These are phyloP conservation scores for Deakozyma indianensis DNA, from an alignment of 805 yeast species.

Conservation along the genomic window DNA sequence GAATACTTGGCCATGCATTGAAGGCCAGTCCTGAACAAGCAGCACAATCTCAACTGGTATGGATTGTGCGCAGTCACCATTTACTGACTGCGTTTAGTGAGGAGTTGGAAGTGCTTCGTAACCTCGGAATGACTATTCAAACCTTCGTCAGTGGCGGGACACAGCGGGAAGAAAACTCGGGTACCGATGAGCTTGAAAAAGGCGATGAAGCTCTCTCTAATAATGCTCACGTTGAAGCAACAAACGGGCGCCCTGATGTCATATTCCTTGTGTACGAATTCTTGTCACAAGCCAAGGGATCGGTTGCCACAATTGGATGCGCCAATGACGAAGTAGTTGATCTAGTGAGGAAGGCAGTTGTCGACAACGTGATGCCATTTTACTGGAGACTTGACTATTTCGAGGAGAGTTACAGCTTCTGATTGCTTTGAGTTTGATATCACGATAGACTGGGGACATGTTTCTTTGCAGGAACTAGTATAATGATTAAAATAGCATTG, in stretches of 20 bases:
- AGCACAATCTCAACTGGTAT: background rate
- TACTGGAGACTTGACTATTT: background rate
- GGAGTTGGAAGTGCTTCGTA: background rate
- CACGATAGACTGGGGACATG: no score
- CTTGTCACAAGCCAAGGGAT: background rate
- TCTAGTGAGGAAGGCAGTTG: background rate
- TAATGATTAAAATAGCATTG: no score
- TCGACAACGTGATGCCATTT: background rate
- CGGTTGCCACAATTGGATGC: background rate
- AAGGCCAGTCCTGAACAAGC: background rate
- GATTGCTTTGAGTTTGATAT: no score
- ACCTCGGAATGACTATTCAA: background rate
- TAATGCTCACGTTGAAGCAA: no score
- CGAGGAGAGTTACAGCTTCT: slow-evolving; percentile 2
- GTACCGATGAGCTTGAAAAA: no score
- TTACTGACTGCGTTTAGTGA: background rate
- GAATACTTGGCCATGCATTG: background rate
- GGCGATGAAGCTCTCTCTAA: no score
- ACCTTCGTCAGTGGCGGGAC: background rate
- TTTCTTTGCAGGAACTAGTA: no score
- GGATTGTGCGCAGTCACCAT: background rate
- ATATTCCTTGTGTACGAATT: background rate
- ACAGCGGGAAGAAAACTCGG: background rate
- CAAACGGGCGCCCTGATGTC: background rate
- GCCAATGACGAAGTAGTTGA: background rate